Evolutionary conservation across 352 stramenopile species (phyloP).

Genomic region (Blastocystis sp.): DNA sequence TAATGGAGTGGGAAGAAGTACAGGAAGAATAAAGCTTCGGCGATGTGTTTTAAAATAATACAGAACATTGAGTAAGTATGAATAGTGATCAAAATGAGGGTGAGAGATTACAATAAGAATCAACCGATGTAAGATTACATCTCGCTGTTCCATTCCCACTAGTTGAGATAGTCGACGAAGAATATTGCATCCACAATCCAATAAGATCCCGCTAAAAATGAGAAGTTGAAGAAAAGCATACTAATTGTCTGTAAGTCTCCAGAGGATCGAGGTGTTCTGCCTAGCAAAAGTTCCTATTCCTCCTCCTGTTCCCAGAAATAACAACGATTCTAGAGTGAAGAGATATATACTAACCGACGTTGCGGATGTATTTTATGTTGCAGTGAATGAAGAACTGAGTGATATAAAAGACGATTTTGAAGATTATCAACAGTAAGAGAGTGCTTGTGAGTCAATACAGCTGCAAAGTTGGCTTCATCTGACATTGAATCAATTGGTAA

Average conservation of each 20-base stretch:
- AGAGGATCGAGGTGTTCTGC: slow-evolving; percentile 47
- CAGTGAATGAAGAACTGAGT: background rate
- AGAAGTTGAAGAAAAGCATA: background rate
- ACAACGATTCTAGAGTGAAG: slow-evolving; percentile 18
- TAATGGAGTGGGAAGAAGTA: background rate
- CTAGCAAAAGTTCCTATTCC: background rate
- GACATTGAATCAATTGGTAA: background rate
- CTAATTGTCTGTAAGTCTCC: slow-evolving; percentile 4
- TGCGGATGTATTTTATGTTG: background rate
- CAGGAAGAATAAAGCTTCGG: slow-evolving; percentile 23
- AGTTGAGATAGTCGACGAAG: slow-evolving; percentile 6
- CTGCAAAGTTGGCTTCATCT: background rate
- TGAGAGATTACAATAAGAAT: slow-evolving; percentile 24
- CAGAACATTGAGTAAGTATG: background rate
- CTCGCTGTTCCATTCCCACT: background rate
- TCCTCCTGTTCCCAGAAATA: slow-evolving; percentile 58
- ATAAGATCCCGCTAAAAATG: background rate
- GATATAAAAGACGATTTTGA: background rate
- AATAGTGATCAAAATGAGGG: slow-evolving; percentile 42
- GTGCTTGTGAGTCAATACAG: background rate
- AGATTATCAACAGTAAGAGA: background rate
- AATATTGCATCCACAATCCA: slow-evolving; percentile 47
- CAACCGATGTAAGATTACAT: slow-evolving; percentile 6
- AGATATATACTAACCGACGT: background rate
- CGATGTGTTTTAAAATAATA: background rate